Evolutionary conservation across 495 filamentous ascomycete genomes (phyloP), one percentile per base, ranked within the genome.

Genomic region (Talaromyces proteolyticus): DNA sequence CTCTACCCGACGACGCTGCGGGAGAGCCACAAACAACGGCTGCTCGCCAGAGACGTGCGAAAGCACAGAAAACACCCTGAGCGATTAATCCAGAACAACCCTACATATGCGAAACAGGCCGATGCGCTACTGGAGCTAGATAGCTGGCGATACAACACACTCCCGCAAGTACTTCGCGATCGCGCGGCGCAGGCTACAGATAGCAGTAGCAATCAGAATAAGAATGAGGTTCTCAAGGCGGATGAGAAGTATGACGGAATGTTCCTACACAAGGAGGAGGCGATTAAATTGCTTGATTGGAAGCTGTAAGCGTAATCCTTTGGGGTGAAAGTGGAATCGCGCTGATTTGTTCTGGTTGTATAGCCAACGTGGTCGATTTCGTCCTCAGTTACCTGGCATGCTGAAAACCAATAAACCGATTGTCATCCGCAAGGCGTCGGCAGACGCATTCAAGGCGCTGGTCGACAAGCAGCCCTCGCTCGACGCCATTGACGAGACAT

Each of bases 301-400:
- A 91, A 90, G 67, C 64, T 87, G 85, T 89, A 73, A 59, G 82
- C 74, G n/a, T 23, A 6, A 12, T 37, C n/a, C 37, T 46, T 19
- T 43, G 16, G 20, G 12, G 53, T 45, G 38, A 50, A 49, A 44
- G 22, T 8, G 14, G 1, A 45, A 22, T 24, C 19, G 36, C 19
- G 1, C 19, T 36, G 39, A 4, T 4, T 50, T 20, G 43, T 34
- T 8, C 16, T 34, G 16, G 22, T 41, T 49, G 11, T 34, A 44
- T 49, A 77, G 72, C 12, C 72, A 74, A 56, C 87, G 89, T 60
- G 88, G 88, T 14, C 80, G 76, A 22, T 82, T 76, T 62, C 78
- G 87, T n/a, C 85, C 87, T 29, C 76, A 69, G 0, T 70, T 92
- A 19, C 70, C 84, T 62, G 79, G 80, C 12, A 76, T 87, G 46